Evolutionary conservation across 805 yeast species (phyloP).

Genomic region (Brettanomyces anomalus): DNA sequence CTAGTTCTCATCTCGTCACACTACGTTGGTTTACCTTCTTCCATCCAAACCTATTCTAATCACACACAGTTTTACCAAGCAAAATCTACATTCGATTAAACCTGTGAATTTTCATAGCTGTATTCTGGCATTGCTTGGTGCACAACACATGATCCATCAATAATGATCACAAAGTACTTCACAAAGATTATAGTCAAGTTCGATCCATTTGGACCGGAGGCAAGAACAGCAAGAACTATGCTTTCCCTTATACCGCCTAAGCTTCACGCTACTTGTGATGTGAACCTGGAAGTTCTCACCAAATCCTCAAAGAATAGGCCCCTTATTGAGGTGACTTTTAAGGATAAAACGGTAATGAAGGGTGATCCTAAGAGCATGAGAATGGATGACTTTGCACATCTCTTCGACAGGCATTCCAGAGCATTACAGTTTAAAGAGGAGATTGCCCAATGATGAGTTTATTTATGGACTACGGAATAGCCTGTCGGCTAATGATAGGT

Average conservation of each 20-base stretch:
- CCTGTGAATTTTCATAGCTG: too few species aligned
- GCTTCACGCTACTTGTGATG: conserved; percentile 48
- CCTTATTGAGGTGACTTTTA: conserved; percentile 63
- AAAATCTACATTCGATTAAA: too few species aligned
- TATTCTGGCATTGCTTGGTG: too few species aligned
- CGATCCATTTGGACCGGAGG: conserved; percentile 68
- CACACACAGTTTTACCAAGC: too few species aligned
- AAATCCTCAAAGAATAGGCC: conserved; percentile 41
- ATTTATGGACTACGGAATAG: not conserved
- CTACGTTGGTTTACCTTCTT: too few species aligned
- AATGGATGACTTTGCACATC: conserved; percentile 53
- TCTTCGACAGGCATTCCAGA: conserved; percentile 78
- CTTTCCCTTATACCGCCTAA: conserved; percentile 75
- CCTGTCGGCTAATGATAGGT: too few species aligned
- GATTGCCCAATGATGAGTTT: conserved; percentile 28
- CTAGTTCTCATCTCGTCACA: too few species aligned
- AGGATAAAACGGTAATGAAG: conserved; percentile 65
- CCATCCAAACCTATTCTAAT: too few species aligned
- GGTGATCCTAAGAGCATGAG: conserved; percentile 53
- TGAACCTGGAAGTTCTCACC: conserved; percentile 56
- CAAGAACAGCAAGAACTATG: conserved; percentile 72
- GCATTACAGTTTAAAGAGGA: conserved; percentile 67
- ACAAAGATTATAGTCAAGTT: conserved; percentile 67
- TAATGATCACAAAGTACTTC: conserved; percentile 88
- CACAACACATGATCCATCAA: too few species aligned